These are phyloP conservation scores for Fusarium incarnatum DNA, from an alignment of 2,329 filamentous ascomycete genomes.

Conservation along the genomic window DNA sequence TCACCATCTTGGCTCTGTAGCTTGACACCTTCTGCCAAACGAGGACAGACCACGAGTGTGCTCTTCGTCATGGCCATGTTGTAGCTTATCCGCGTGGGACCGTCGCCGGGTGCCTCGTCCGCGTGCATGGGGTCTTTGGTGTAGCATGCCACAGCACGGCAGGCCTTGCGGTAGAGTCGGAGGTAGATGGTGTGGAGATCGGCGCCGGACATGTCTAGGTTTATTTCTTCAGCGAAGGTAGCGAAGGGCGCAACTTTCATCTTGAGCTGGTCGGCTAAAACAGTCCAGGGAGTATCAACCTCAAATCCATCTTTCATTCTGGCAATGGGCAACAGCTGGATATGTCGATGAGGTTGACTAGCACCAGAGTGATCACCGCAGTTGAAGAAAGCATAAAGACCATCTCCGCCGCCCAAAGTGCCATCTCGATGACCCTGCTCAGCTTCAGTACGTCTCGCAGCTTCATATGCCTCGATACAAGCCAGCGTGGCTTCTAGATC, in stretches of 20 bases:
- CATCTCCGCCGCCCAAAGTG: constrained; percentile 37
- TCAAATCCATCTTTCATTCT: constrained; percentile 69
- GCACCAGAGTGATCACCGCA: constrained; percentile 75
- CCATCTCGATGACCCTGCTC: constrained; percentile 12
- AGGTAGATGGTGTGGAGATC: constrained; percentile 60
- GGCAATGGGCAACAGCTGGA: constrained; percentile 76
- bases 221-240: constrained; percentile 57
- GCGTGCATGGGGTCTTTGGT: background rate
- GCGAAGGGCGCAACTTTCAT: constrained; percentile 55
- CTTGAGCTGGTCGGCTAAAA: constrained; percentile 59
- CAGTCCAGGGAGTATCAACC: constrained; percentile 55
- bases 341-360: constrained; percentile 77
- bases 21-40: constrained; percentile 62
- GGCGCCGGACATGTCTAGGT: constrained; percentile 48
- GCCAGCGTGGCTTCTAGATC: constrained; percentile 72
- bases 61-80: constrained; percentile 70
- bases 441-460: constrained; percentile 4
- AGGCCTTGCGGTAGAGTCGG: constrained; percentile 60
- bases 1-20: constrained; percentile 47
- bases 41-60: constrained; percentile 66
- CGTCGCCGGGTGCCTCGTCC: constrained; percentile 47
- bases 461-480: constrained; percentile 68
- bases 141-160: constrained; percentile 51
- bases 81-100: constrained; percentile 68
- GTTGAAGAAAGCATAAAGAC: constrained; percentile 77